Evolutionary conservation across 768 basidiomycete species (phyloP), one percentile per base, ranked within the genome.

Genomic region (Rhizopogon sp.): DNA sequence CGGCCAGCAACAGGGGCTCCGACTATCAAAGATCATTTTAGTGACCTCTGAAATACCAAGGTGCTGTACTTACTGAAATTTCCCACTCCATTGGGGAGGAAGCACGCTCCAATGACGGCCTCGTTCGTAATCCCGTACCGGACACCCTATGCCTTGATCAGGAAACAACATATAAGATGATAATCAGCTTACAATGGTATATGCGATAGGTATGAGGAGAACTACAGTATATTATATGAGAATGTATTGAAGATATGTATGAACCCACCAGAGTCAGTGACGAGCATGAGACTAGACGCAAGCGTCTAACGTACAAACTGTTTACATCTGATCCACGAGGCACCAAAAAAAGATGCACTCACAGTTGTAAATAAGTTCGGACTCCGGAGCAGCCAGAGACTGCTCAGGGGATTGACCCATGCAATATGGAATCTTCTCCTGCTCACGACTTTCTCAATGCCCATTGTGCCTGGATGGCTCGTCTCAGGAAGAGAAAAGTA

Each of bases 401-500:
- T 25, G 10, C 59, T 61, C 33, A 87, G 69, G 0, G 84, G 84
- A 61, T 87, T 86, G 11, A 87, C 54, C 60, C 0, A 79, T 0
- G 81, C 69, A 6, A 46, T 20, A 33, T 46, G 29, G 49, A 76
- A 69, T 39, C 57, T 52, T 43, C 55, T 68, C 6, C 55, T 61
- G 17, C 31, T 75, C 6, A 82, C 81, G 37, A 65, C 54, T 25
- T 25, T 25, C 25, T 25, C 25, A 4, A 25, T 25, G 25, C 25
- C 25, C 25, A 25, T 25, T 25, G 25, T 25, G 25, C 25, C 25
- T 25, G 25, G 25, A 25, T 25, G 22, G 22, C 22, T 25, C 22
- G 22, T 25, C 22, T 25, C 22, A 25, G 22, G 22, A 25, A 25
- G 22, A 25, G 22, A 25, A 25, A 25, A 25, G 1, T 64, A 51